Base-by-base conservation (phyloP, 2,329 filamentous ascomycete species). In the Fonsecaea pedrosoi region DNA sequence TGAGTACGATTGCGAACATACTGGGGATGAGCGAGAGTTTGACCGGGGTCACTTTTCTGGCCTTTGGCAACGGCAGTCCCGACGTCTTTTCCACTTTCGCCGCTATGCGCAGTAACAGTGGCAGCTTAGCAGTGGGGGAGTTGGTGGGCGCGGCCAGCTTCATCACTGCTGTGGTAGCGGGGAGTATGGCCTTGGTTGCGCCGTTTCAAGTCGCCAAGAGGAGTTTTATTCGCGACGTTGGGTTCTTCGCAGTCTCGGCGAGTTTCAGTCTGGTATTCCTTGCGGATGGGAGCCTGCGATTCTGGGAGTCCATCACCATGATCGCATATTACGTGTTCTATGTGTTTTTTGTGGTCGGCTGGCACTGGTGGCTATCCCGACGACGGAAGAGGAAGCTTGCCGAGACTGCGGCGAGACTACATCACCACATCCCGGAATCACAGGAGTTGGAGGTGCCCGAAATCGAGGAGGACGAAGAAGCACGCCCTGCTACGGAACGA, bases 71-170 rank as follows among this genome's bases (percentile, higher is more conserved):
- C 82, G 95, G 95, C 60, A 98, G 94, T 69, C 95, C 95, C 1
- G 95, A 99, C 79, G 94, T 99, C 54, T 99, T 99, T 79, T 97
- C 94, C 71, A 99, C 95, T 1, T 98, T 99, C 80, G 95, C 95
- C 15, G 96, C 95, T 72, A 98, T 99, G 92, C 90, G 89, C 75
- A 97, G 94, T 30, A 92, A 98, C 75, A 97, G 94, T 77, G 94
- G 94, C n/a, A 96, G 94, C 81, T 87, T 99, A 84, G 95, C 95
- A 0, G 89, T 99, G 48, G 95, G 95, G 54, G 95, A 99, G 81
- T 84, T 99, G 59, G 92, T 99, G 61, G 95, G 95, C 38, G 95
- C 95, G 10, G 95, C 95, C 38, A 89, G 92, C 70, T 99, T 99
- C 80, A 99, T 99, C 78, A 96, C 94, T 1, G 91, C 94, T 1